Evolutionary conservation across 2,329 filamentous ascomycete genomes (phyloP).

Genomic region (Curvularia lunata): DNA sequence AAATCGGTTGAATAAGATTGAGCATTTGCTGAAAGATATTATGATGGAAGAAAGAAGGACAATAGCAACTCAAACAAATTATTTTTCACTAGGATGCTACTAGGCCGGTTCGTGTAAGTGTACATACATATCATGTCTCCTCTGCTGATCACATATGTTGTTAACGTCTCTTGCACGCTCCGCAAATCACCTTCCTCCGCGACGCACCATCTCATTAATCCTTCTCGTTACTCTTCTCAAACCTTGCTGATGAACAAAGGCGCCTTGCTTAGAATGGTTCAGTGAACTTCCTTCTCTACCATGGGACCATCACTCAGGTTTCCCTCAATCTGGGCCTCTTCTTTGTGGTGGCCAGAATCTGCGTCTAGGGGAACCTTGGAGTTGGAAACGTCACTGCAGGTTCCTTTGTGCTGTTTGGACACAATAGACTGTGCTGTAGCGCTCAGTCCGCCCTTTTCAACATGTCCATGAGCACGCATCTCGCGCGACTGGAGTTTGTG

Average conservation of each 20-base stretch:
- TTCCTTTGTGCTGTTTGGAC: constrained; percentile 14
- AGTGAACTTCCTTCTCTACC: not conserved
- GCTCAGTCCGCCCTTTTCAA: constrained; percentile 36
- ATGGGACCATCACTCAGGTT: not conserved
- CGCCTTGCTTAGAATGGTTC: not conserved
- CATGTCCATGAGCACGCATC: constrained; percentile 28
- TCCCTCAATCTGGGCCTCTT: constrained; percentile 5
- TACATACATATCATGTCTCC: constrained; percentile 1
- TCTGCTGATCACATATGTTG: not conserved
- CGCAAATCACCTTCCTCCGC: not conserved
- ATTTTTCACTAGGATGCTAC: not conserved
- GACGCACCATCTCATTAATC: not conserved
- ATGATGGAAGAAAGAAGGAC: not conserved
- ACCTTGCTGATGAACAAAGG: not conserved
- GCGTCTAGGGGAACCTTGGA: constrained; percentile 7
- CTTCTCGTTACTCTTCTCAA: not conserved
- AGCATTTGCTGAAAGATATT: not conserved
- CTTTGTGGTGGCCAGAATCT: constrained; percentile 11
- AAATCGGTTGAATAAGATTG: not conserved
- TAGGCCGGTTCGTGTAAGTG: not conserved
- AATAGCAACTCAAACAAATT: not conserved
- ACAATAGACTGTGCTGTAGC: constrained; percentile 33
- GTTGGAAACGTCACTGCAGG: constrained; percentile 25
- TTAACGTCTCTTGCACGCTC: not conserved
- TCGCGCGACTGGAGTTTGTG: constrained; percentile 41